Evolutionary conservation across 1,284 basidiomycete species (phyloP).

Genomic region (Tilletia indica): DNA sequence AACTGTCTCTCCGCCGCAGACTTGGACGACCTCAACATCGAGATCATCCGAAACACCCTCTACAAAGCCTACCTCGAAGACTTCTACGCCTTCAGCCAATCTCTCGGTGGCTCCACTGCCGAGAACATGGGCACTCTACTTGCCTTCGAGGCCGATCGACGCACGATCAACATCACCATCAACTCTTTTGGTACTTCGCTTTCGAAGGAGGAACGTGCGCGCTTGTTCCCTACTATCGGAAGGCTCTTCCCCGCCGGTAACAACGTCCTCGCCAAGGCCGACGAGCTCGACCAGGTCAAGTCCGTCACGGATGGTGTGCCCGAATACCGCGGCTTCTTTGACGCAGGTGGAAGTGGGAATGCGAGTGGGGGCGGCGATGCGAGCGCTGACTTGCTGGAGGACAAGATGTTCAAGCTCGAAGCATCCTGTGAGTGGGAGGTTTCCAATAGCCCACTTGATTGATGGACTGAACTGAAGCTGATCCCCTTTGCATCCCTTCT

Average conservation of each 20-base stretch:
- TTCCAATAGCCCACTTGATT: background rate
- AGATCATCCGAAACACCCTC: conserved; percentile 99
- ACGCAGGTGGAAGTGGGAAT: conserved; percentile 46
- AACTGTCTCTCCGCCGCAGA: conserved; percentile 92
- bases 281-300: conserved; percentile 92
- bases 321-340: conserved; percentile 90
- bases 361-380: conserved; percentile 56
- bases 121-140: conserved; percentile 88
- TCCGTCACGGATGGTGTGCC: conserved; percentile 79
- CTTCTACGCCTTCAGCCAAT: conserved; percentile 80
- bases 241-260: conserved; percentile 93
- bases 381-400: conserved; percentile 70
- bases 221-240: conserved; percentile 90
- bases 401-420: conserved; percentile 91
- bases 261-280: conserved; percentile 86
- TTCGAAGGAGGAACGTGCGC: conserved; percentile 91
- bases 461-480: too few species aligned
- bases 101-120: conserved; percentile 77
- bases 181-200: conserved; percentile 97
- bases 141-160: conserved; percentile 92
- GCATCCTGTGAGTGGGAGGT: conserved; percentile 62
- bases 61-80: conserved; percentile 99
- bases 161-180: conserved; percentile 97
- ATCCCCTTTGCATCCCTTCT: background rate
- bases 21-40: conserved; percentile 97